Percentiles rank a stretch among this genome's conserved stretches.
These are phyloP conservation scores for Microbotryum silenes-acaulis DNA, from an alignment of 1,284 basidiomycete genomes.

Conservation along the genomic window DNA sequence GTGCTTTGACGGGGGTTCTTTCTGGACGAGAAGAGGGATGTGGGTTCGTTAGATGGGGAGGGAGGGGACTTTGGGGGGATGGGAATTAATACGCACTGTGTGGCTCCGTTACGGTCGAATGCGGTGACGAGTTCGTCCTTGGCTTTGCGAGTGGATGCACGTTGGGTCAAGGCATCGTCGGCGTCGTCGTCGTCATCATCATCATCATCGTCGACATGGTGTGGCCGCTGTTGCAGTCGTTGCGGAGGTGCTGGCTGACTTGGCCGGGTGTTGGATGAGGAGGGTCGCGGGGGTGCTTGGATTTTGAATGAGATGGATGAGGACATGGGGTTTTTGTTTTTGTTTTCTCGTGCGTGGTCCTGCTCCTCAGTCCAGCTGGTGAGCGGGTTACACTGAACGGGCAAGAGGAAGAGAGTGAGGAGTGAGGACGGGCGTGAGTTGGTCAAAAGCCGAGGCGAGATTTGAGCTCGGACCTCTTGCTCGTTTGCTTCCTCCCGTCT, in stretches of 20 bases:
- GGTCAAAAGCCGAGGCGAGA: too few relatives aligned
- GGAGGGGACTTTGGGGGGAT: constrained; percentile 18
- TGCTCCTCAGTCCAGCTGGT: too few relatives aligned
- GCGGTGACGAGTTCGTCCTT: constrained; percentile 64
- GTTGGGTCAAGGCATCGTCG: constrained; percentile 35
- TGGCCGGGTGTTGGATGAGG: not conserved
- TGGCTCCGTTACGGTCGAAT: constrained; percentile 59
- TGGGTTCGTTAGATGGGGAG: not conserved
- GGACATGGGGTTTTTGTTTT: too few relatives aligned
- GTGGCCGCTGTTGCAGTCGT: not conserved
- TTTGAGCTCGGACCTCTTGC: too few relatives aligned
- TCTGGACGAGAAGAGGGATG: not conserved
- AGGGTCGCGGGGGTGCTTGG: constrained; percentile 6
- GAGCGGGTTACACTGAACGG: too few relatives aligned
- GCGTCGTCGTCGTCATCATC: constrained; percentile 57
- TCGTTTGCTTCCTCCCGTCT: too few relatives aligned
- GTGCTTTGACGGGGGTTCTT: constrained; percentile 33
- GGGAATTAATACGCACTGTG: constrained; percentile 57
- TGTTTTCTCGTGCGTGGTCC: too few relatives aligned
- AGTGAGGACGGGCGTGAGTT: too few relatives aligned
- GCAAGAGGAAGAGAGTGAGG: too few relatives aligned
- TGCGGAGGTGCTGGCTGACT: not conserved
- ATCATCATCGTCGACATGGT: constrained; percentile 43
- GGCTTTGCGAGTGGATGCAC: not conserved
- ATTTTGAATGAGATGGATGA: constrained; percentile 24